Evolutionary conservation across 2,329 filamentous ascomycete genomes (phyloP), one percentile per base, ranked within the genome.

Genomic region (Botrytis fragariae): DNA sequence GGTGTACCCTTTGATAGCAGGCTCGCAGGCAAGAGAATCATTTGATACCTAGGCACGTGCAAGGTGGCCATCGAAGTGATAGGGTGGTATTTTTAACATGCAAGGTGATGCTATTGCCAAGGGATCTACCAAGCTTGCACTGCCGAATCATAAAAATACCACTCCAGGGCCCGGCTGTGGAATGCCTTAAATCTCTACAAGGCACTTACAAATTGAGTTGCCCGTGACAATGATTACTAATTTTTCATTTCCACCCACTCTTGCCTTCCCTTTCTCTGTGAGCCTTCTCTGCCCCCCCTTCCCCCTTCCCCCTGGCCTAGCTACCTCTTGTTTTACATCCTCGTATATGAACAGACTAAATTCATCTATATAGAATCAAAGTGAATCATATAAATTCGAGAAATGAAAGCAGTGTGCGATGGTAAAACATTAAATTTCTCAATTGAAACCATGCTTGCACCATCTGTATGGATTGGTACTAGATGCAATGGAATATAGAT

Each of bases 71-170:
- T n/a, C 48, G 7, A 62, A 62, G 3, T 42, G 60, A 62, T 62
- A 62, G 35, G 60, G 35, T 25, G 1, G 60, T 25, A 62, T 63
- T 44, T 29, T 39, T 57, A 57, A 44, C 37, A 63, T 63, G 63
- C 45, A 51, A 67, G 61, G 39, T 63, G 61, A 67, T 51, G 63
- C 63, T 45, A 4, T 29, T 32, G 51, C 51, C 51, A 57, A 67
- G 48, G 63, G 63, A 67, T 67, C 44, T 20, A 37, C 63, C 32
- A 67, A 44, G 42, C 44, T 63, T 63, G 61, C 37, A 63, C 61
- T 63, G 61, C 61, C 61, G 61, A 63, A 63, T 51, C 12, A 25
- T n/a, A 12, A 14, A 54, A n/a, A n/a, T n/a, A n/a, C n/a, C n/a
- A n/a, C n/a, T n/a, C n/a, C n/a, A n/a, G n/a, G n/a, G n/a, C n/a